phyloP scores from a whole-genome alignment of 345 rosid genomes.

The Eutrema yunnanense region DNA sequence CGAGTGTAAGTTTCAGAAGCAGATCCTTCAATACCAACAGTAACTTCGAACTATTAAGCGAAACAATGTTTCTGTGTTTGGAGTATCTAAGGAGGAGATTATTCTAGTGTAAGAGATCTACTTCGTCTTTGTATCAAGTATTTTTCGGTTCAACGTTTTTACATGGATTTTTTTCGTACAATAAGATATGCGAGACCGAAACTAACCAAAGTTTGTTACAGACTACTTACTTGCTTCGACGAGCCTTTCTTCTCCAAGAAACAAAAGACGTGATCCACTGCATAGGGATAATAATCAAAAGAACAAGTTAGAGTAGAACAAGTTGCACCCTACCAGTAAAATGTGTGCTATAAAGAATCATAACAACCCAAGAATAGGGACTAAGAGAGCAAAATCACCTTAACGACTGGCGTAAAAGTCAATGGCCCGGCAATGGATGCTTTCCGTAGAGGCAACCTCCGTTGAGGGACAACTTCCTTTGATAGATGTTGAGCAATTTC shows the following conservation, averaged over 20 bases:
- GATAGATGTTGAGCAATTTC: slow-evolving; percentile 93
- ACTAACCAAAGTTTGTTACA: not conserved
- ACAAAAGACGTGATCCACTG: slow-evolving; percentile 80
- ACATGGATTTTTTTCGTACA: not conserved
- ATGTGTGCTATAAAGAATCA: not conserved
- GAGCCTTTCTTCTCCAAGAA: slow-evolving; percentile 83
- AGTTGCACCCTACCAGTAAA: not conserved
- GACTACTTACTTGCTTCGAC: slow-evolving; percentile 75
- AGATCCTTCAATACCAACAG: not conserved
- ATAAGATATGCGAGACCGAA: not conserved
- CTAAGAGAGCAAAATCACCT: slow-evolving; percentile 43
- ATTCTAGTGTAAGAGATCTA: not conserved
- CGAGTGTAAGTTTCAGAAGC: not conserved
- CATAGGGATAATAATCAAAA: slow-evolving; percentile 5
- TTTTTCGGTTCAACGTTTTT: not conserved
- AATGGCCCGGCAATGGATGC: slow-evolving; percentile 38
- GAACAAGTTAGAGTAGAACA: not conserved
- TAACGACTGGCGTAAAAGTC: slow-evolving; percentile 57
- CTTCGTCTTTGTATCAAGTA: not conserved
- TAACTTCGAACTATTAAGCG: not conserved
- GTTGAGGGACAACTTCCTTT: slow-evolving; percentile 67
- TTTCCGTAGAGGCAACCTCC: slow-evolving; percentile 42
- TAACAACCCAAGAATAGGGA: not conserved
- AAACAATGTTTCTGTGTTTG: not conserved
- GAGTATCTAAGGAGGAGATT: not conserved